These are phyloP conservation scores for Keithomyces neogunnii DNA, from an alignment of 2,329 filamentous ascomycete genomes.

Conservation along the genomic window DNA sequence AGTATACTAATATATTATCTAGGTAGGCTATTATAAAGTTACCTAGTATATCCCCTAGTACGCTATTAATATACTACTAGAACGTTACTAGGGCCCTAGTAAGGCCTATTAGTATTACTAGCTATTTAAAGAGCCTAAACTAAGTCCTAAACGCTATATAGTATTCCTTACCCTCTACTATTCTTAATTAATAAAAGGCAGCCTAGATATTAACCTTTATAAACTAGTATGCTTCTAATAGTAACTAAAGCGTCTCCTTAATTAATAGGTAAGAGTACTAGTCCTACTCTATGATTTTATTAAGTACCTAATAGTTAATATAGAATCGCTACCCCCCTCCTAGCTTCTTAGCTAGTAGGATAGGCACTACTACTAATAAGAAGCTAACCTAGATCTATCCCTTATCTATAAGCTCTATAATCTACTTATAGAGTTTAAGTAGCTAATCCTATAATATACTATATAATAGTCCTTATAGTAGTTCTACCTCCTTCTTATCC, in stretches of 20 bases:
- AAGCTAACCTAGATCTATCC: not conserved
- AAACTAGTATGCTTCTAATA: not conserved
- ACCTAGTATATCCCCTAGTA: not conserved
- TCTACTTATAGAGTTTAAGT: not conserved
- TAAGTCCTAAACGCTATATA: conserved; percentile 12
- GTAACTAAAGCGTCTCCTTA: conserved; percentile 11
- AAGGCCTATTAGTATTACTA: not conserved
- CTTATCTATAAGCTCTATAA: not conserved
- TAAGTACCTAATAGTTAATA: conserved; percentile 17
- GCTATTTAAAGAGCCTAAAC: conserved; percentile 14
- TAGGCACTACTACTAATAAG: not conserved
- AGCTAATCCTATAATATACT: not conserved
- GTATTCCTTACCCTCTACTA: conserved; percentile 10
- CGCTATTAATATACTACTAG: not conserved
- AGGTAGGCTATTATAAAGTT: not conserved
- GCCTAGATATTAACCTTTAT: not conserved
- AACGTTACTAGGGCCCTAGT: not conserved
- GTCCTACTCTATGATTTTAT: conserved; percentile 17
- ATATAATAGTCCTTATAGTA: not conserved
- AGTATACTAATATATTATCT: not conserved
- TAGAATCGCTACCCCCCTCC: conserved; percentile 13
- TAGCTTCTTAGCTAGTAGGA: conserved; percentile 11
- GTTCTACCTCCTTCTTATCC: not conserved
- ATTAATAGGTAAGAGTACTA: conserved; percentile 17
- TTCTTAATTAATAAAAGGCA: conserved; percentile 11